Base-by-base conservation (phyloP, 371 early-diverging fungal genomes). In the Rhizopus sp. region DNA sequence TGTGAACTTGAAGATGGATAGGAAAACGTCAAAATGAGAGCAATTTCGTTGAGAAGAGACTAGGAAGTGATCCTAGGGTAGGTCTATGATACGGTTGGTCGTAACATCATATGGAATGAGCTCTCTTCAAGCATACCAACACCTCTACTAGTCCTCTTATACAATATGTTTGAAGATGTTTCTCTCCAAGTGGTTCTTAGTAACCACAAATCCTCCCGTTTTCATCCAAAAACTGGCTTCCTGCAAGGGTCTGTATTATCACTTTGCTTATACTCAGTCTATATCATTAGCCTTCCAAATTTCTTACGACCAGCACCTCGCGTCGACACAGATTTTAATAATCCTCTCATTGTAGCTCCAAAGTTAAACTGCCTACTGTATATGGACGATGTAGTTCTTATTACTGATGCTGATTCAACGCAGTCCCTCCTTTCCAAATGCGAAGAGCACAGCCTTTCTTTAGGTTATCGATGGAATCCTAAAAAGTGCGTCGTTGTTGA, bases 81-180 rank as follows among this genome's bases (percentile, higher is more conserved):
- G n/a, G 66, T 61, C 1, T 66, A 66, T 30, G 66, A 66, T 34
- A 60, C 60, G 0, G 57, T 60, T 6, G 65, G 60, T n/a, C 50
- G 65, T 3, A 17, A 29, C 0, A 33, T 50, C 34, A 56, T 62
- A 5, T 62, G 62, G 55, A 2, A 15, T 1, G 0, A 10, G 5
- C 34, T 33, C n/a, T n/a, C n/a, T n/a, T n/a, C n/a, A n/a, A n/a
- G n/a, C n/a, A n/a, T n/a, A n/a, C n/a, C n/a, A n/a, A n/a, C 37
- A 3, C 45, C 50, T 0, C 48, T 50, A 0, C 1, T 47, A 3
- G 13, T 38, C 1, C n/a, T n/a, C n/a, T n/a, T n/a, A n/a, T n/a
- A n/a, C n/a, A n/a, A n/a, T n/a, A n/a, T n/a, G n/a, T n/a, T 57
- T 17, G 50, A 50, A 42, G 40, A 50, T 2, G 51, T 52, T 2